Conservation (phyloP, 78 protist species). For the Polysphondylium violaceum region DNA sequence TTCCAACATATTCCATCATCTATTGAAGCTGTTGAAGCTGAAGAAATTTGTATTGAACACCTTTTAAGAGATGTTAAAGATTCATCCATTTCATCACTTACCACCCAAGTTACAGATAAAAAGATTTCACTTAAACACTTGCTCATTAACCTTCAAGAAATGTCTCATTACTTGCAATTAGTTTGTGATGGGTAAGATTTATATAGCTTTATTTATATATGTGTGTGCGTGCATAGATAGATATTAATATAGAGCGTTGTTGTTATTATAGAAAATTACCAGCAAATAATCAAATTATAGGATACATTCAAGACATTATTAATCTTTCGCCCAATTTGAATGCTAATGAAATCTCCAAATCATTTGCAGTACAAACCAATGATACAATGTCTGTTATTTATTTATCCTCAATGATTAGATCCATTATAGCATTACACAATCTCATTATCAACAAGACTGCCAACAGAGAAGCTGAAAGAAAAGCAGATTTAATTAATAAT, state of each 20-base stretch:
- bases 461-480: slow-evolving; percentile 84
- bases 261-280: slow-evolving; percentile 87
- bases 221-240: no score
- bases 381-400: slow-evolving; percentile 94
- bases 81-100: slow-evolving; percentile 89
- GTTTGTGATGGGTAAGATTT: slow-evolving; percentile 56
- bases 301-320: slow-evolving; percentile 94
- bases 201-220: no score
- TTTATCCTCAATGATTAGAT: slow-evolving; percentile 93
- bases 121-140: slow-evolving; percentile 83
- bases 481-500: slow-evolving; percentile 45
- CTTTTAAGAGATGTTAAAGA: slow-evolving; percentile 96
- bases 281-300: slow-evolving; percentile 91
- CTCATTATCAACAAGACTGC: slow-evolving; percentile 95
- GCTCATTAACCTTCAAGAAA: slow-evolving; percentile 45
- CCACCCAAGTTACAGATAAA: slow-evolving; percentile 83
- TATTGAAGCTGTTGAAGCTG: slow-evolving; percentile 96
- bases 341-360: slow-evolving; percentile 49
- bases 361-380: slow-evolving; percentile 90
- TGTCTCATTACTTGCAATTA: slow-evolving; percentile 57
- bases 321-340: slow-evolving; percentile 95
- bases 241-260: no score
- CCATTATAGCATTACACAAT: slow-evolving; percentile 95
- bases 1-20: slow-evolving; percentile 95
- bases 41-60: slow-evolving; percentile 99